Evolutionary conservation across 768 basidiomycete genomes (phyloP), one percentile per base, ranked within the genome.

Genomic region (Kwoniella sp.): DNA sequence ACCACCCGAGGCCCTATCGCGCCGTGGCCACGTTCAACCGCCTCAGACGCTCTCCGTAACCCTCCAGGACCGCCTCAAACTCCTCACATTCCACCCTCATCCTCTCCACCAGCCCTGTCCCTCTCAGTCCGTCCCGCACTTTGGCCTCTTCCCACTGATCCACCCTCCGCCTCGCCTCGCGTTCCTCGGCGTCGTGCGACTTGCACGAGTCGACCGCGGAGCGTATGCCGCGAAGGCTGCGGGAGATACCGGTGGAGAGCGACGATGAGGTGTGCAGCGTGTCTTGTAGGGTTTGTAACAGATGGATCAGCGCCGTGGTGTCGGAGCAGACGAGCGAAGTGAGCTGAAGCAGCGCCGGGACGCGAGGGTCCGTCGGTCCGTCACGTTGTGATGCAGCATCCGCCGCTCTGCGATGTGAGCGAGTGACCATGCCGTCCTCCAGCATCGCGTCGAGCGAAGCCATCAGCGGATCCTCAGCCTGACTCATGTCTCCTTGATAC

Each of bases 181-280:
- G 31, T 42, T 61, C 60, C 12, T 39, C 15, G 11, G 53, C 26
- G 8, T 61, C 56, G 40, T 52, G 23, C 32, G 53, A 50, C 5
- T 33, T 19, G 4, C 25, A 33, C 2, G 42, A 27, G 8, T 40
- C 50, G 10, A 57, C 22, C 4, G 40, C 51, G 9, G 46, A 50
- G 20, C 38, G 41, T 10, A 61, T 57, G 14, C 56, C 56, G 38
- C 48, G 46, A 19, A 61, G 26, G 28, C 45, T 40, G 11, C 60
- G 45, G 2, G 29, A 10, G 3, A 52, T 17, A 15, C 51, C 42
- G 5, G 41, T 52, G n/a, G 23, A n/a, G 17, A 53, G 46, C 0
- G 60, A 61, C 0, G 51, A 42, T 10, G 42, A 19, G 8, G 43
- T 50, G 44, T 57, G 55, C 14, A 61, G 33, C 2, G 41, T 50